phyloP scores from a whole-genome alignment of 148 eudicot species.

The Vaccinium vitisidaea region DNA sequence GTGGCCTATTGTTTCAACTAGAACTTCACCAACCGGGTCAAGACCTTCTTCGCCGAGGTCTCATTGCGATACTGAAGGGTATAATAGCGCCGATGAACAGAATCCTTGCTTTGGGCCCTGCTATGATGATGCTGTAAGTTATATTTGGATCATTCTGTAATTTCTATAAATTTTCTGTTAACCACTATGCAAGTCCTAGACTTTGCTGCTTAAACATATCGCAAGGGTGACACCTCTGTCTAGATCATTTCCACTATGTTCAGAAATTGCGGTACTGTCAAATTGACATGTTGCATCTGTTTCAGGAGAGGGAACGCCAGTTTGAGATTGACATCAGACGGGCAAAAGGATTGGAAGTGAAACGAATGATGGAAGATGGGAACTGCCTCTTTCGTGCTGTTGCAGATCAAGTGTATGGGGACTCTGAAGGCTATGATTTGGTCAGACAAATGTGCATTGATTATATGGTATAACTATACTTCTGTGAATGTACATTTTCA shows the following conservation, averaged over 20 bases:
- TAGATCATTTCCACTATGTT: background rate
- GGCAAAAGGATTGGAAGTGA: conserved; percentile 85
- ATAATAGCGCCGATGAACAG: conserved; percentile 98
- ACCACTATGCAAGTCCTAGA: background rate
- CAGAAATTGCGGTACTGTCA: background rate
- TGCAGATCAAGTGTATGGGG: conserved; percentile 99
- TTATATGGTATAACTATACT: conserved; percentile 70
- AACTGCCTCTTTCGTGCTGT: conserved; percentile 98
- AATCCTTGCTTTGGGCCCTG: conserved; percentile 63
- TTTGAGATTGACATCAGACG: conserved; percentile 89
- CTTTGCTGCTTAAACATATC: background rate
- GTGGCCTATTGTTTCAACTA: conserved; percentile 61
- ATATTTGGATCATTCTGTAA: background rate
- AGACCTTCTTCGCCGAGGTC: conserved; percentile 91
- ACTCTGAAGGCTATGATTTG: conserved; percentile 84
- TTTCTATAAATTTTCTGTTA: background rate
- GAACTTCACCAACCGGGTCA: conserved; percentile 81
- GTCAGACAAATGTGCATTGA: conserved; percentile 98
- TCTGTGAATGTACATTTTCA: background rate
- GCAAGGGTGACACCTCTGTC: background rate
- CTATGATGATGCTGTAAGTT: conserved; percentile 76
- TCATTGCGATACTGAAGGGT: conserved; percentile 87
- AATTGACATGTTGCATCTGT: conserved; percentile 19
- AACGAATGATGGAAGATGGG: conserved; percentile 89
- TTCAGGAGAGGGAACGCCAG: conserved; percentile 88